Evolutionary conservation across 2,329 filamentous ascomycete species (phyloP), one percentile per base, ranked within the genome.

Genomic region (Fusarium nurragi): DNA sequence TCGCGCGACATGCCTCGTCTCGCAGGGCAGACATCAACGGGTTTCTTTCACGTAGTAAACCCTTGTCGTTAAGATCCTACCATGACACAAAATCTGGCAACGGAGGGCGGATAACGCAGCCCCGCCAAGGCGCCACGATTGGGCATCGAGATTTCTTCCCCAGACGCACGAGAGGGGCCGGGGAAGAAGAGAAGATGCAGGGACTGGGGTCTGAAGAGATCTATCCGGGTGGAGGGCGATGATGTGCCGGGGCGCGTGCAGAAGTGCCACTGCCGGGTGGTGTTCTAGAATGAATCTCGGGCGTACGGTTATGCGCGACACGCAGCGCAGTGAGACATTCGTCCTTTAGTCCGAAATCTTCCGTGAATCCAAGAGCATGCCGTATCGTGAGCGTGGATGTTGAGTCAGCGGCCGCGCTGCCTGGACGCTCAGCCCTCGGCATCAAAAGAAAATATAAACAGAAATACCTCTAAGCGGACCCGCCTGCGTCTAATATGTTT

Each of bases 301-400:
- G 22, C 62, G 25, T 34, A 37, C 51, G 62, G 62, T 44, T 50
- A 66, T 66, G 57, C 56, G 44, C 19, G 47, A 65, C 56, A 63
- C 48, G 25, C 18, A 28, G 19, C 9, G 22, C 16, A 58, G 22
- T 63, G 62, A 66, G 57, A 66, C 48, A 63, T 48, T 46, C 34
- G 34, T 13, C 40, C 23, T 41, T 34, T 25, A 36, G 19, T 26
- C 63, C 58, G 63, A 52, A 12, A 52, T 52, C 16, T 54, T 39
- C 63, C 63, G 63, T 19, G 13, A 16, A 10, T 26, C n/a, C 34
- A 59, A 47, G 34, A 8, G 21, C 14, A 34, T 22, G n/a, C 10
- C 23, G 37, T 45, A 37, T 19, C n/a, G n/a, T n/a, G n/a, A n/a
- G n/a, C n/a, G n/a, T n/a, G n/a, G n/a, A n/a, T n/a, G n/a, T n/a